phyloP scores from a whole-genome alignment of 1,284 basidiomycete genomes.

The Leccinum griseonigrum region DNA sequence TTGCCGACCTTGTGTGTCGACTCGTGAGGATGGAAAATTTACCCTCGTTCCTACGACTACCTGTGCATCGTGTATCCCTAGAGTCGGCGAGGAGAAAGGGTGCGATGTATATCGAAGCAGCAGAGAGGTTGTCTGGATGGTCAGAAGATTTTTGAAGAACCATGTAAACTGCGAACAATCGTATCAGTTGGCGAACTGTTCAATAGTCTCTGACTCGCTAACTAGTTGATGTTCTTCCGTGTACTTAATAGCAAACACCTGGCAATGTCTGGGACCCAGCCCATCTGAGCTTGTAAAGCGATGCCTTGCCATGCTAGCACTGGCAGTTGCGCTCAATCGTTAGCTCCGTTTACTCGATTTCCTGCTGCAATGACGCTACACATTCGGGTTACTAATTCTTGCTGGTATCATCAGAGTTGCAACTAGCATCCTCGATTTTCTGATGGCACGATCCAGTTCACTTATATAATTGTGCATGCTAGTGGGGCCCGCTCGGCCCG shows the following conservation, averaged over 20 bases:
- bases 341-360: too few species aligned
- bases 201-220: background rate
- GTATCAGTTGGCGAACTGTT: background rate
- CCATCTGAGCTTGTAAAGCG: background rate
- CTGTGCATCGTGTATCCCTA: conserved; percentile 26
- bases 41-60: conserved; percentile 24
- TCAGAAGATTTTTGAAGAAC: background rate
- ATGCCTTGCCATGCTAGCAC: background rate
- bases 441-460: too few species aligned
- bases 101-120: conserved; percentile 18
- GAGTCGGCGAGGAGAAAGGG: conserved; percentile 24
- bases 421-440: too few species aligned
- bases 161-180: background rate
- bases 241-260: too few species aligned
- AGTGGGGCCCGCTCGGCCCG: background rate
- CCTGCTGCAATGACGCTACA: too few species aligned
- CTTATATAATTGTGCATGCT: too few species aligned
- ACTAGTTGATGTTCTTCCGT: background rate
- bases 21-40: conserved; percentile 17
- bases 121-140: conserved; percentile 9
- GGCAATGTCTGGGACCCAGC: background rate
- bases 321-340: background rate
- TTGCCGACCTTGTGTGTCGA: conserved; percentile 20
- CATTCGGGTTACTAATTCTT: too few species aligned
- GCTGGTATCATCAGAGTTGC: too few species aligned